These are phyloP conservation scores for Tilletia walkeri DNA, from an alignment of 1,284 basidiomycete species.

Conservation along the genomic window DNA sequence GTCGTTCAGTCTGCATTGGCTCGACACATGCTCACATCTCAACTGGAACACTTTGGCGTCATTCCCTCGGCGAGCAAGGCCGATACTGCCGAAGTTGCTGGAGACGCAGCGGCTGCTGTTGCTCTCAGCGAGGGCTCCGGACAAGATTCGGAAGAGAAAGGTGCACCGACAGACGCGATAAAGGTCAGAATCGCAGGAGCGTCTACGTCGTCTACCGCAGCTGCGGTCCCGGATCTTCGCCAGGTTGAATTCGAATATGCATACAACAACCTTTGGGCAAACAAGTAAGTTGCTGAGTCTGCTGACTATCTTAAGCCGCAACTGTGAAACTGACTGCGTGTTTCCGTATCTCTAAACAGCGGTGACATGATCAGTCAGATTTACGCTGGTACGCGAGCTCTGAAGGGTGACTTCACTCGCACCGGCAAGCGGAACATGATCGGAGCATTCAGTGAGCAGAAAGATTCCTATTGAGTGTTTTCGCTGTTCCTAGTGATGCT, in stretches of 20 bases:
- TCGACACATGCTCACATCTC: conserved; percentile 73
- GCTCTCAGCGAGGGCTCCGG: not conserved
- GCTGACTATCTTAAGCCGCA: not conserved
- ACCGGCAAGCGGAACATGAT: conserved; percentile 89
- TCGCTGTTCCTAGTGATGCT: not conserved
- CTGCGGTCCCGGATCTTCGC: not conserved
- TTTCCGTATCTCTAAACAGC: conserved; percentile 69
- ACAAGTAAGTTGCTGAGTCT: not conserved
- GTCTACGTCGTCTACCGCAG: not conserved
- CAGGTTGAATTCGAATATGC: conserved; percentile 15
- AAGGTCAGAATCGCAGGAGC: conserved; percentile 12
- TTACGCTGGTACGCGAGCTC: conserved; percentile 65
- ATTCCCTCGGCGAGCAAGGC: not conserved
- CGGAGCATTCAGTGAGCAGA: conserved; percentile 63
- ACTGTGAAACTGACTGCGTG: not conserved
- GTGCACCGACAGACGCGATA: not conserved
- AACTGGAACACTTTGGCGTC: conserved; percentile 56
- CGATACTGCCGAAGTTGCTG: not conserved
- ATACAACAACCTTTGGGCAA: conserved; percentile 17
- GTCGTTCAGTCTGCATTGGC: conserved; percentile 83
- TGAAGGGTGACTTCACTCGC: conserved; percentile 91
- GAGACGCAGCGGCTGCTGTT: conserved; percentile 7
- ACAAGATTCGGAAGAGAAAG: not conserved
- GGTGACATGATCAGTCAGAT: conserved; percentile 57
- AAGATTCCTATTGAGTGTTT: not conserved